Evolutionary conservation across 1,284 basidiomycete genomes (phyloP), one percentile per base, ranked within the genome.

Genomic region (Moniliella sp.): DNA sequence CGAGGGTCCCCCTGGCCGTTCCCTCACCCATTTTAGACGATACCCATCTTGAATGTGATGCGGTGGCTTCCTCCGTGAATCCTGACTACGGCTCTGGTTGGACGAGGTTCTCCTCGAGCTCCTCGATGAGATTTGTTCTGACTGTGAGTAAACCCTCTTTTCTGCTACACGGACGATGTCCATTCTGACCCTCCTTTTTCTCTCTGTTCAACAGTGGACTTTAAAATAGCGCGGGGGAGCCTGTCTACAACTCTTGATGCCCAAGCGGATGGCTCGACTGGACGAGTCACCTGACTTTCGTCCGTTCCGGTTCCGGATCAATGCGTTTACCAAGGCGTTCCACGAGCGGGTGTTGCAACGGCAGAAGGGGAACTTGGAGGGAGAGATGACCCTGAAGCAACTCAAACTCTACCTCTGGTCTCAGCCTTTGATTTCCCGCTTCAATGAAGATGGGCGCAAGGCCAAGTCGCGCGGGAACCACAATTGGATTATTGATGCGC

Each of bases 391-490:
- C n/a, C 58, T 62, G 48, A 66, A 68, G 41, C 49, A 47, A 39
- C 76, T 94, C 62, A 81, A 86, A 48, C 80, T 83, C 55, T 99
- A 91, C 65, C 72, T 99, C 29, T 99, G 88, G 88, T 64, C 77
- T 67, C 68, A 71, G 45, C 77, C 78, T 15, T 78, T 79, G 55
- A 97, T 99, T 54, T 78, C 86, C 28, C 78, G 88, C 16, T 97
- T 88, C 69, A 97, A 97, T 61, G 84, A 94, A 54, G 91, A 97
- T 61, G 91, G 56, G 28, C 93, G 93, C 64, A 99, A 99, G 65
- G 81, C 86, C 18, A 99, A 99, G 65, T 88, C 83, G 33, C 94
- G 94, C 67, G 91, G 91, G 32, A 97, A 97, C 62, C 88, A 97
- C 57, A 91, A 94, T 45, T 99, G 91, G 91, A 88, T 86, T 55